These are phyloP conservation scores for Carex myosuroides DNA, from an alignment of 176 grass and related monocot species.

Conservation along the genomic window DNA sequence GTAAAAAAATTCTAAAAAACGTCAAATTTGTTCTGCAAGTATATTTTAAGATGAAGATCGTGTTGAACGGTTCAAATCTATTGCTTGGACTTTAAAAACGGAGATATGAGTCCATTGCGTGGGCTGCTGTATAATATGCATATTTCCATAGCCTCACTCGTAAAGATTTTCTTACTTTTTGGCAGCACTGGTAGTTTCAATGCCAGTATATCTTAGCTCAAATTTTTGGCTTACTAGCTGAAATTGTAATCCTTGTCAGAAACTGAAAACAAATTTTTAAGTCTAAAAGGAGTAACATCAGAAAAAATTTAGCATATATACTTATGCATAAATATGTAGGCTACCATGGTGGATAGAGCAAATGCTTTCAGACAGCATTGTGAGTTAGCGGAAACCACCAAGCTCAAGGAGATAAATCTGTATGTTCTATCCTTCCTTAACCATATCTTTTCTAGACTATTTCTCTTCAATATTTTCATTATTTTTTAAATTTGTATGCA, in stretches of 20 bases:
- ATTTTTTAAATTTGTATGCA: constrained; percentile 24
- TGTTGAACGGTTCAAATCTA: too few species aligned
- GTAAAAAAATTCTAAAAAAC: too few species aligned
- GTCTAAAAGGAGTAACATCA: background rate
- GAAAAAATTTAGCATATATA: background rate
- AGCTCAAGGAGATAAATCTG: constrained; percentile 96
- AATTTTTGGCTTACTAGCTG: background rate
- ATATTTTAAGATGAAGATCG: too few species aligned
- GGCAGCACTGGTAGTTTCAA: background rate
- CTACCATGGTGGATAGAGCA: constrained; percentile 79
- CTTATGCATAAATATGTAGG: constrained; percentile 33
- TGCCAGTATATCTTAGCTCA: background rate
- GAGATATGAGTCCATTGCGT: too few species aligned
- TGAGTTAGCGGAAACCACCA: constrained; percentile 82
- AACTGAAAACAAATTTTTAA: background rate
- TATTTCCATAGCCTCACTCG: too few species aligned
- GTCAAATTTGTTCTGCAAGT: too few species aligned
- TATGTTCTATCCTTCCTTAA: constrained; percentile 34
- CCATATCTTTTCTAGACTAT: background rate
- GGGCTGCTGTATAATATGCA: too few species aligned
- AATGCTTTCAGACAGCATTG: constrained; percentile 97
- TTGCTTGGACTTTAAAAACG: too few species aligned
- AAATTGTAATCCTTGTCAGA: background rate
- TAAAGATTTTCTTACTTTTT: background rate
- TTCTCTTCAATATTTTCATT: background rate